Percentiles rank a stretch among this genome's conserved stretches.
phyloP scores from a whole-genome alignment of 345 rosid species.

The Hevea brasiliensis region DNA sequence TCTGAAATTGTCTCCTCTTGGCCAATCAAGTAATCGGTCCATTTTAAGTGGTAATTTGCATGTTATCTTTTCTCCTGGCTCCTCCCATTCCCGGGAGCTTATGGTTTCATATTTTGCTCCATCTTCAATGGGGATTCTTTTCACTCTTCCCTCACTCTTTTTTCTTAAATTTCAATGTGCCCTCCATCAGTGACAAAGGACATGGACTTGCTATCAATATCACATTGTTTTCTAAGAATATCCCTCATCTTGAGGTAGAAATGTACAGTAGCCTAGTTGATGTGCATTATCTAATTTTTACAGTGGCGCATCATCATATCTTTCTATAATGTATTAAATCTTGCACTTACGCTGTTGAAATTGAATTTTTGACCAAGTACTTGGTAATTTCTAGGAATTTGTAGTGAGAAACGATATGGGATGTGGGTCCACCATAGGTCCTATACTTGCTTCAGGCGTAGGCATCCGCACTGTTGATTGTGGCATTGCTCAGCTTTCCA shows the following conservation, averaged over 20 bases:
- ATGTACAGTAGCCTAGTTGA: not conserved
- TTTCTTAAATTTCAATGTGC: not conserved
- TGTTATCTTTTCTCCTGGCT: not conserved
- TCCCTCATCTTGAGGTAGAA: not conserved
- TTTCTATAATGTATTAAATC: not conserved
- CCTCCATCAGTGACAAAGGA: not conserved
- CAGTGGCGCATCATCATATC: not conserved
- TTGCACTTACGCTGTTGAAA: not conserved
- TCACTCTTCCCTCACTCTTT: not conserved
- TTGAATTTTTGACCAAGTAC: not conserved
- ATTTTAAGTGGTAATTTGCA: not conserved
- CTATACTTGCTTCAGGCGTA: conserved; percentile 89
- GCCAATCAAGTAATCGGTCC: not conserved
- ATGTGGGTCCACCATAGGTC: conserved; percentile 97
- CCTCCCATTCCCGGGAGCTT: not conserved
- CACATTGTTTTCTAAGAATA: not conserved
- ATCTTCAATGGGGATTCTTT: not conserved
- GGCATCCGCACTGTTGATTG: conserved; percentile 93
- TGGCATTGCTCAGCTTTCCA: conserved; percentile 92
- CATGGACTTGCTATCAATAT: not conserved
- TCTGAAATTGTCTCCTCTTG: not conserved
- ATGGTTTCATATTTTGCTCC: not conserved
- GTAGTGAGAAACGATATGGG: conserved; percentile 98
- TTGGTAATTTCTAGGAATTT: conserved; percentile 58
- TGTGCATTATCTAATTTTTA: not conserved